Base-by-base conservation (phyloP, 805 yeast species). In the Candida insectorum region DNA sequence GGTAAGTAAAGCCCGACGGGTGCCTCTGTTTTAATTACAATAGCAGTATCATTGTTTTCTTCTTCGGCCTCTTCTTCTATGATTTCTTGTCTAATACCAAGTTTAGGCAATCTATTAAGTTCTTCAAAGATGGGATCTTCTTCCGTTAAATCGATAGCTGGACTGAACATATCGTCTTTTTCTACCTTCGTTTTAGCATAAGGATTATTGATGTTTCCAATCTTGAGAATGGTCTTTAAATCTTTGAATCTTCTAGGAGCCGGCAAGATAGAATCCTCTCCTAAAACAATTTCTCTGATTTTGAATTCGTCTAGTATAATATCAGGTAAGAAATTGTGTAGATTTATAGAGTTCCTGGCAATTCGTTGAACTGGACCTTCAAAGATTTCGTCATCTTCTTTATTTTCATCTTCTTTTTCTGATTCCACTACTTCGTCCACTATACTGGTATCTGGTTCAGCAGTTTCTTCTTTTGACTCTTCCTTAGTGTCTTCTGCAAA, bases 1-100 rank as follows among this genome's bases (percentile, higher is more conserved):
- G 87, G 82, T 37, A 82, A 62, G 42, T 79, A 74, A 19, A 82
- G 77, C 12, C 91, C 91, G 3, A 79, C 66, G 3, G 91, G 93
- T 1, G 91, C 83, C 34, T 77, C 79, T 0, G 91, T 84, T 16
- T 65, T 71, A 32, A 83, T 68, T 11, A 46, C 48, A 17, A 66
- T 60, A 10, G 63, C 71, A 22, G 71, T 63, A 27, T 60, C 65
- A 13, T 40, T 39, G 9, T 46, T 45, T 18, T 54, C 54, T 17
- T 43, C 36, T 29, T 69, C 70, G 29, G 72, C 71, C 13, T 58
- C 64, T 30, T 70, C 70, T 30, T 70, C 73, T 5, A 64, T 57
- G 19, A 65, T 65, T 19, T 65, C 69, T 27, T 62, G 63, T 17
- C 67, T 63, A 17, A 69, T 68, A 11, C 93, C 94, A 50, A 85